Evolutionary conservation across 495 filamentous ascomycete species (phyloP).

Genomic region (Lophium mytilinum): DNA sequence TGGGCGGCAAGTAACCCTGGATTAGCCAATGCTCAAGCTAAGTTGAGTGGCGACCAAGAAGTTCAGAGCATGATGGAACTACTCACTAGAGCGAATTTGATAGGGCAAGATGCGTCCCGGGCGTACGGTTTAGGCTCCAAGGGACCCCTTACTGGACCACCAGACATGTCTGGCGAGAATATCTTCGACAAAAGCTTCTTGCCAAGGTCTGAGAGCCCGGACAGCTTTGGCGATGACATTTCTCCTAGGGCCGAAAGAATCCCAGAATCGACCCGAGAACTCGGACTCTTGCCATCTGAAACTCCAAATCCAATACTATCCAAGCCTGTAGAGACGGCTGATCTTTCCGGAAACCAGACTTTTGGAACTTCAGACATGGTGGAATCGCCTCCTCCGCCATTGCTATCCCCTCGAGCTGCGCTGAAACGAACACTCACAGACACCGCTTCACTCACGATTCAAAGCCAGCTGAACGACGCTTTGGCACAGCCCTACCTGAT

Average conservation of each 20-base stretch:
- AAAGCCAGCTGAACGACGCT: slow-evolving; percentile 79
- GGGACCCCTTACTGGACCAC: slow-evolving; percentile 71
- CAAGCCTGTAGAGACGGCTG: not conserved
- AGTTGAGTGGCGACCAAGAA: slow-evolving; percentile 73
- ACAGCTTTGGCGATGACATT: slow-evolving; percentile 35
- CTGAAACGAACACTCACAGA: slow-evolving; percentile 88
- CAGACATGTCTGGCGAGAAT: slow-evolving; percentile 58
- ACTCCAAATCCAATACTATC: not conserved
- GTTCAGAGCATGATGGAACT: slow-evolving; percentile 87
- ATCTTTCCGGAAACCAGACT: not conserved
- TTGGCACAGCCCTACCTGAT: slow-evolving; percentile 70
- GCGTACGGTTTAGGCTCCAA: slow-evolving; percentile 35
- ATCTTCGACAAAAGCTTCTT: slow-evolving; percentile 72
- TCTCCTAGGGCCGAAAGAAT: slow-evolving; percentile 27
- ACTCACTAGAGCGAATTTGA: slow-evolving; percentile 65
- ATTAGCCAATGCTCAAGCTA: slow-evolving; percentile 73
- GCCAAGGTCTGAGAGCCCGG: slow-evolving; percentile 42
- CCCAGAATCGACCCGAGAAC: not conserved
- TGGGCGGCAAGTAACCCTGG: slow-evolving; percentile 60
- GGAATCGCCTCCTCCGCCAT: slow-evolving; percentile 4
- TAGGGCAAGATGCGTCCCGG: slow-evolving; percentile 46
- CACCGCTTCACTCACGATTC: slow-evolving; percentile 56
- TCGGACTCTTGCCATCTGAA: no score
- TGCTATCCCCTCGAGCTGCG: slow-evolving; percentile 51
- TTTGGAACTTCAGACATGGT: not conserved